Base-by-base conservation (phyloP, 768 basidiomycete genomes). In the Russula sp. region DNA sequence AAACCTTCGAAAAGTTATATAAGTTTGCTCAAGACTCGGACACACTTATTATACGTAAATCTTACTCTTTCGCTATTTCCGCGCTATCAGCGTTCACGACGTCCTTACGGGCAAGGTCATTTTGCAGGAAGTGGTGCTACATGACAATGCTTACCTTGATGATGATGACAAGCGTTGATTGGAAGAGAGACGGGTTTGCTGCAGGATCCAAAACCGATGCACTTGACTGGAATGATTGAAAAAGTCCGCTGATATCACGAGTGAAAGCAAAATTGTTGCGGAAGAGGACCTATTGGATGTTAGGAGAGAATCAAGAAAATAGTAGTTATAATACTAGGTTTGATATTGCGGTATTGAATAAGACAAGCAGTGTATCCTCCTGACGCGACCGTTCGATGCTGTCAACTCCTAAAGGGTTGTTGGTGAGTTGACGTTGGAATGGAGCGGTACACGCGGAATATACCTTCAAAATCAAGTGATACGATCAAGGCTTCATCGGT, bases 281-380 rank as follows among this genome's bases (percentile, higher is more conserved):
- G 74, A 85, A 86, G 2, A 86, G 73, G 1, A 87, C 83, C 85
- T 86, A 63, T 22, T 34, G 18, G 7, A 11, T 30, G 18, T 65
- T 13, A 61, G 50, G 26, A 40, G 9, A 38, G 18, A 20, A n/a
- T 7, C 36, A 11, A 18, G 14, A 13, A 1, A 6, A 22, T 10
- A 30, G 24, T 13, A 24, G 24, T 32, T 5, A 7, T 20, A 54
- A 26, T 30, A 84, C 85, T 61, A 86, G 70, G 66, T 87, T 87
- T 1, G 86, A 87, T 8, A 87, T 78, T 0, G 85, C 86, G 0
- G 84, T 82, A 67, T 86, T 87, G 70, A 87, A 86, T 7, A 87
- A 72, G 1, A 87, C 85, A 0, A 87, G 77, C 1, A 87, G 74
- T 0, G 81, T 83, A 53, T 86, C 85, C 68, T 86, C 85, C 72